A percentile compares a stretch with the other conserved stretches of the same genome.
Conservation (phyloP, 495 filamentous ascomycete species). For the Lasiosphaeris hirsuta region DNA sequence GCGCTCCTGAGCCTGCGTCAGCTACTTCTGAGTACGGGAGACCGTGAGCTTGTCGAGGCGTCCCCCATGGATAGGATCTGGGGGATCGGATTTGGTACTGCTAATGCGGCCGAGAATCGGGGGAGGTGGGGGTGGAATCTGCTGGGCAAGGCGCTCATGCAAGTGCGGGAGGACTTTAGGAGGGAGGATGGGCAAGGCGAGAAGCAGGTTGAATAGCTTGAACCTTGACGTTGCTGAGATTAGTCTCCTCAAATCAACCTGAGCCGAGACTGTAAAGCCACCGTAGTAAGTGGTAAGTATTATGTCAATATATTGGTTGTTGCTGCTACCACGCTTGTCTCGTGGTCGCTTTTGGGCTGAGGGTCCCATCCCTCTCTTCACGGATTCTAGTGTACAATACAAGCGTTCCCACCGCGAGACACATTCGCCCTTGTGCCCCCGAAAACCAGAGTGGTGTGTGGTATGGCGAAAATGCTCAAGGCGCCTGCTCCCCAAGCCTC, state of each 20-base stretch:
- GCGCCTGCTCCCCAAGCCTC: conserved; percentile 9
- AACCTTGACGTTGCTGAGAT: too few species aligned
- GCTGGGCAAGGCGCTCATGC: conserved; percentile 54
- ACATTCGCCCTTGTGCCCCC: too few species aligned
- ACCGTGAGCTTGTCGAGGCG: conserved; percentile 61
- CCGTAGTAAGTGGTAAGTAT: too few species aligned
- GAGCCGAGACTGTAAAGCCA: too few species aligned
- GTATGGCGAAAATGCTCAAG: conserved; percentile 12
- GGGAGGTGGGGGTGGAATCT: conserved; percentile 63
- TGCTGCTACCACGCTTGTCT: too few species aligned
- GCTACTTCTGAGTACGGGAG: conserved; percentile 54
- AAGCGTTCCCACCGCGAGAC: too few species aligned
- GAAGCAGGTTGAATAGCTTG: neutral
- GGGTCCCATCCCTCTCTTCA: too few species aligned
- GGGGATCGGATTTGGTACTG: conserved; percentile 60
- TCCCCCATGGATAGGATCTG: conserved; percentile 61
- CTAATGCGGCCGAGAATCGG: conserved; percentile 45
- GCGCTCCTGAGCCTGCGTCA: conserved; percentile 28
- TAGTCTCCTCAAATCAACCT: too few species aligned
- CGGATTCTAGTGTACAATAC: too few species aligned
- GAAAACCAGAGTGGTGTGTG: conserved; percentile 1
- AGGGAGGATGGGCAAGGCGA: conserved; percentile 35
- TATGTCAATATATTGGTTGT: too few species aligned
- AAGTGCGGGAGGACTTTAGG: conserved; percentile 46
- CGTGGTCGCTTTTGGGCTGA: too few species aligned